Evolutionary conservation across 169 alveolate genomes (phyloP), one percentile per base, ranked within the genome.

Genomic region (Plasmodium knowlesi): DNA sequence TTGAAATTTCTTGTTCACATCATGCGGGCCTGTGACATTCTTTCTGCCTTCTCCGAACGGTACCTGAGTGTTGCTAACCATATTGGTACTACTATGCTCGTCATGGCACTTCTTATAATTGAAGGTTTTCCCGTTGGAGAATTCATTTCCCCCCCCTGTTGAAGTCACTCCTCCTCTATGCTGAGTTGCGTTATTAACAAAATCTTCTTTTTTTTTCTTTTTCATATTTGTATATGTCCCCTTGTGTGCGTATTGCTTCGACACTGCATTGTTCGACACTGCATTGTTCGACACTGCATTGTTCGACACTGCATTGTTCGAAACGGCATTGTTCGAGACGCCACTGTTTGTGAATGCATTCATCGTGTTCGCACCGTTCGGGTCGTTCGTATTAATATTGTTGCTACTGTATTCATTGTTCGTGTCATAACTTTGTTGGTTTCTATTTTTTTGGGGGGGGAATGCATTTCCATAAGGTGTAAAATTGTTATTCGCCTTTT

Each of bases 121-220:
- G 37, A 28, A 14, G 34, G 28, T 25, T 83, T 83, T 85, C 39
- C 57, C 70, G n/a, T 85, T 53, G 37, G 37, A 19, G 34, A 39
- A 28, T 54, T 32, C 90, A 82, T 28, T 67, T 67, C 76, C 76
- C 16, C 41, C 76, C 19, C 39, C 76, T 10, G 37, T n/a, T 81
- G 25, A 50, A 12, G 37, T 43, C 9, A n/a, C 37, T 25, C 76
- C 37, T 25, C 76, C 57, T 81, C 34, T 28, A 81, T 81, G 70
- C n/a, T 81, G 39, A 25, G 72, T 19, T 25, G 32, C 19, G 61
- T 74, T 34, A 53, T 85, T 85, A 16, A 85, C n/a, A 6, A 53
- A 3, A 2, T 85, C 84, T 76, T 85, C 84, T 73, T 73, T 85
- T 32, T 85, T 85, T 46, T 85, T 85, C 25, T n/a, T 83, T 41